These are phyloP conservation scores for Ceratobasidium sp. DNA, from an alignment of 1,284 basidiomycete genomes.

Conservation along the genomic window DNA sequence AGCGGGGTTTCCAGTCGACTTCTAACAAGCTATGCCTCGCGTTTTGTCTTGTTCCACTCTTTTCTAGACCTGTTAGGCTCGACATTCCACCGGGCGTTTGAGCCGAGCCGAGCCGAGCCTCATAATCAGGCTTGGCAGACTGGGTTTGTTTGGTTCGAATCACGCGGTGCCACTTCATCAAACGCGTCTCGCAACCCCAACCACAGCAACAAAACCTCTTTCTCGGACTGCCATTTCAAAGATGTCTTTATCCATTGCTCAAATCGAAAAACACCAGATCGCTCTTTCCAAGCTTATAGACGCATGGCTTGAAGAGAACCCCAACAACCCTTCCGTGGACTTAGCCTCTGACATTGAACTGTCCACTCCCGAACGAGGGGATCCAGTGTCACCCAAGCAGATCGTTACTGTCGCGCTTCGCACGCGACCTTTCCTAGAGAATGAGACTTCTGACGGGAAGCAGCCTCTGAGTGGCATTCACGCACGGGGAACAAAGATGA, in stretches of 20 bases:
- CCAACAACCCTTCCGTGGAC: background rate
- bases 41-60: no score
- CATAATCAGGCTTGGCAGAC: no score
- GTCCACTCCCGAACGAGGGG: constrained; percentile 38
- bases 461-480: constrained; percentile 49
- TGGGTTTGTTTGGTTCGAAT: no score
- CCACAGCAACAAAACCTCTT: no score
- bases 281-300: constrained; percentile 22
- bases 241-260: constrained; percentile 37
- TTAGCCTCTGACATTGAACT: background rate
- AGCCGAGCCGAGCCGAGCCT: no score
- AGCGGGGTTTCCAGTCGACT: no score
- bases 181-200: no score
- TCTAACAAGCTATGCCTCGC: no score
- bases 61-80: no score
- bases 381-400: constrained; percentile 43
- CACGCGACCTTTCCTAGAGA: constrained; percentile 55
- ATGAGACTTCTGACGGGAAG: constrained; percentile 46
- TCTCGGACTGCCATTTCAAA: constrained; percentile 59
- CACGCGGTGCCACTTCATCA: no score
- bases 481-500: constrained; percentile 54
- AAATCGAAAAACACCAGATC: constrained; percentile 26
- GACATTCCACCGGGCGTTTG: no score
- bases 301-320: constrained; percentile 32
- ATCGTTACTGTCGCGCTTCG: constrained; percentile 56